These are phyloP conservation scores for Orbilia oligospora DNA, from an alignment of 2,329 filamentous ascomycete genomes.

Conservation along the genomic window DNA sequence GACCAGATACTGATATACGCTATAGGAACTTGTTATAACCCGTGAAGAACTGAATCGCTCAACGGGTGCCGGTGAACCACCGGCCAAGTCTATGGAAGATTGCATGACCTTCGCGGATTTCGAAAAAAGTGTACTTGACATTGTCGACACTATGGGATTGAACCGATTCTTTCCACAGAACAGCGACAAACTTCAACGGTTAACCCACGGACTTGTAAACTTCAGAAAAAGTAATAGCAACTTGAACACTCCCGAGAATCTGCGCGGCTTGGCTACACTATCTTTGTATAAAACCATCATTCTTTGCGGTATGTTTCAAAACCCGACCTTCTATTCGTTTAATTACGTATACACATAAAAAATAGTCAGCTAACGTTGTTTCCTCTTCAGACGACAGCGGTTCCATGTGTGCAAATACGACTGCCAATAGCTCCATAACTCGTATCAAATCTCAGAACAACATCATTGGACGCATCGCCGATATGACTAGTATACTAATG, in stretches of 20 bases:
- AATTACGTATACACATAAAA: too few species aligned
- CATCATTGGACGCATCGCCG: not conserved
- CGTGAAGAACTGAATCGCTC: not conserved
- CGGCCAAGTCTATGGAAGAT: not conserved
- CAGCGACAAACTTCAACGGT: conserved; percentile 13
- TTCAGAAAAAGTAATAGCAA: not conserved
- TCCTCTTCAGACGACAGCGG: conserved; percentile 6
- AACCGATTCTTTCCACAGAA: conserved; percentile 16
- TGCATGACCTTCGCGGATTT: conserved; percentile 1
- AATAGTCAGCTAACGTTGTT: not conserved
- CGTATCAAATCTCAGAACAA: not conserved
- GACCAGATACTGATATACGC: not conserved
- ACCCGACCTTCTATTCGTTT: too few species aligned
- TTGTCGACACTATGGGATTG: conserved; percentile 14
- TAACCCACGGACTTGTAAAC: not conserved
- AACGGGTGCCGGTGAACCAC: not conserved
- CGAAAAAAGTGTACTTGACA: not conserved
- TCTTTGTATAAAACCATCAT: conserved; percentile 19
- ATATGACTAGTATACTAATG: not conserved
- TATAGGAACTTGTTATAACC: conserved; percentile 1
- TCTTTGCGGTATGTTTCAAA: conserved; percentile 1
- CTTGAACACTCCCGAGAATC: not conserved
- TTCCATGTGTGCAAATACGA: not conserved
- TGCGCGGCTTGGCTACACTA: not conserved
- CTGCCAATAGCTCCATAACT: not conserved